Percentiles rank a stretch among this genome's conserved stretches.
Evolutionary conservation across 306 rosid species (phyloP).

Genomic region (Hylodesmum podocarpum): DNA sequence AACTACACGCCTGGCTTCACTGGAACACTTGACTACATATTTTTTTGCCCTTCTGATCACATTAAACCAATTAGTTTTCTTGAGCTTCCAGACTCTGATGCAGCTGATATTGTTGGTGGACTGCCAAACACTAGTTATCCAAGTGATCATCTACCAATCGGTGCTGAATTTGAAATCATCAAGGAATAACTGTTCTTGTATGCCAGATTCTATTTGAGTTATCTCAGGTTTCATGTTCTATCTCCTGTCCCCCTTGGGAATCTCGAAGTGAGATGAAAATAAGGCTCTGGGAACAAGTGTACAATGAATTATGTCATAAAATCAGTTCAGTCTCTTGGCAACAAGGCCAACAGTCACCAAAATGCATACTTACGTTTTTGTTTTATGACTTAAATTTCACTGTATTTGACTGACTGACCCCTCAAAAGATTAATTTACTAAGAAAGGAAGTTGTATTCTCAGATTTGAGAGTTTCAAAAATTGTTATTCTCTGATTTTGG

Average conservation of each 20-base stretch:
- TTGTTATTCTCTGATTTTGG: conserved; percentile 9
- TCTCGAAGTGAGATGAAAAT: conserved; percentile 13
- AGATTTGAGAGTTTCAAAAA: background rate
- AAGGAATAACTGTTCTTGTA: conserved; percentile 29
- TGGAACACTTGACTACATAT: conserved; percentile 76
- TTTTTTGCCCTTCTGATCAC: conserved; percentile 58
- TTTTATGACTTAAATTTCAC: background rate
- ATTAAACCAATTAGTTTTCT: conserved; percentile 73
- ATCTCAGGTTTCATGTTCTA: conserved; percentile 7
- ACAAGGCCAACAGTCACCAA: conserved; percentile 8
- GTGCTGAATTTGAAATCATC: conserved; percentile 71
- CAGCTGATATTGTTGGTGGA: conserved; percentile 73
- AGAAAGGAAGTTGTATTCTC: background rate
- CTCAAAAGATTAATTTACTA: background rate
- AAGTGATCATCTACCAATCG: conserved; percentile 93
- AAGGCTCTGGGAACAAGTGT: background rate
- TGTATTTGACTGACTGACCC: background rate
- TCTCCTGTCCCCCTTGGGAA: background rate
- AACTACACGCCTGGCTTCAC: conserved; percentile 95
- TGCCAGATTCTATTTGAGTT: conserved; percentile 26
- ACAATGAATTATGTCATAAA: conserved; percentile 18
- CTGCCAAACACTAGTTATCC: conserved; percentile 76
- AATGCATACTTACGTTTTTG: background rate
- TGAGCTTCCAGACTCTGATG: conserved; percentile 67
- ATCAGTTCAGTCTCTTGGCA: background rate